phyloP scores from a whole-genome alignment of 768 basidiomycete species.

The Auricularia heimuer region DNA sequence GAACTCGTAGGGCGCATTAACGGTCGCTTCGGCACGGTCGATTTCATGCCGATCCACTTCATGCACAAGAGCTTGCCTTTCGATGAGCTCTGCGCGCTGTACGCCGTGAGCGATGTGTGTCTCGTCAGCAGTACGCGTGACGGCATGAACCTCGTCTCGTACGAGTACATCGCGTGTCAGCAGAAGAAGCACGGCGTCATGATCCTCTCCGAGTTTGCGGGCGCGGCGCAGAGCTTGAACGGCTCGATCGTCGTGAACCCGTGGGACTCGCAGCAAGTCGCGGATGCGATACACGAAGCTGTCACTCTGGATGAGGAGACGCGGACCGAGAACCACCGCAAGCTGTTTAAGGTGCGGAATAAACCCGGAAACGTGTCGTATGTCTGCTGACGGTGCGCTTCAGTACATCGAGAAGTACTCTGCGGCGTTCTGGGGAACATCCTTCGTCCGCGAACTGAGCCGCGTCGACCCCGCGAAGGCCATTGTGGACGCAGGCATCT shows the following conservation, averaged over 20 bases:
- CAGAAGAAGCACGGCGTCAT: slow-evolving; percentile 88
- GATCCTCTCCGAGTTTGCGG: slow-evolving; percentile 98
- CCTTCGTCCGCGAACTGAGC: slow-evolving; percentile 79
- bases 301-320: slow-evolving; percentile 77
- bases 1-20: slow-evolving; percentile 98
- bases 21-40: slow-evolving; percentile 96
- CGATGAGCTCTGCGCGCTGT: slow-evolving; percentile 95
- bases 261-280: slow-evolving; percentile 98
- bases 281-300: slow-evolving; percentile 93
- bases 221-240: slow-evolving; percentile 91
- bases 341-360: slow-evolving; percentile 67
- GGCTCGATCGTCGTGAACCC: slow-evolving; percentile 97
- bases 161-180: slow-evolving; percentile 97
- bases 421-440: slow-evolving; percentile 85
- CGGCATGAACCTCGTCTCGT: slow-evolving; percentile 98
- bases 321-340: slow-evolving; percentile 87
- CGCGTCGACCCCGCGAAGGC: slow-evolving; percentile 11
- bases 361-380: not conserved
- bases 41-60: slow-evolving; percentile 99
- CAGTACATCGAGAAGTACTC: slow-evolving; percentile 89
- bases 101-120: slow-evolving; percentile 93
- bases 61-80: slow-evolving; percentile 94
- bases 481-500: not conserved
- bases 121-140: slow-evolving; percentile 91
- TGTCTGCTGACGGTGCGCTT: not conserved